phyloP scores from a whole-genome alignment of 495 filamentous ascomycete species.

The Daldinia grandis region DNA sequence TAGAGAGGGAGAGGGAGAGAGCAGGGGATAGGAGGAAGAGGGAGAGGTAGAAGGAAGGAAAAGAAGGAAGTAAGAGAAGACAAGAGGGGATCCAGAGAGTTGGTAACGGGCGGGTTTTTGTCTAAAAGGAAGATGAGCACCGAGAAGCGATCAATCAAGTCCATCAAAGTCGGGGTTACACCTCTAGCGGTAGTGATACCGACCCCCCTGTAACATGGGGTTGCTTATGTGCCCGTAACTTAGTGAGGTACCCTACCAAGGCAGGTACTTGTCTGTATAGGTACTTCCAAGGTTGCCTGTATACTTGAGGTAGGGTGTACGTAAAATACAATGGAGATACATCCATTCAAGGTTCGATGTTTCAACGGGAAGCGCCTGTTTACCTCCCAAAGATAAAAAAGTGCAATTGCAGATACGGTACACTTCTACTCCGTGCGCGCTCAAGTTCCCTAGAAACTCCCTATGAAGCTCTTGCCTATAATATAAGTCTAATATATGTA shows the following conservation, averaged over 20 bases:
- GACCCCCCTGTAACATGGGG: not conserved
- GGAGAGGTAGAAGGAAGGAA: slow-evolving; percentile 13
- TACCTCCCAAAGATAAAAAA: slow-evolving; percentile 13
- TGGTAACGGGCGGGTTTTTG: slow-evolving; percentile 41
- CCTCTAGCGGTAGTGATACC: slow-evolving; percentile 34
- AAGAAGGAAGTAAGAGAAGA: slow-evolving; percentile 27
- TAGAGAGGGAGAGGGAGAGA: not conserved
- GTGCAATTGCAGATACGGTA: too few species aligned
- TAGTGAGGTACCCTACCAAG: not conserved
- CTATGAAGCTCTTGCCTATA: slow-evolving; percentile 20
- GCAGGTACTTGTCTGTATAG: not conserved
- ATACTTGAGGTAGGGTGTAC: too few species aligned
- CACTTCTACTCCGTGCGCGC: slow-evolving; percentile 14
- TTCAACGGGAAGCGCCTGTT: slow-evolving; percentile 33
- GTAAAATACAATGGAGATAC: not conserved
- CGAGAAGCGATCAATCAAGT: slow-evolving; percentile 36
- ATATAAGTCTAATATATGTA: not conserved
- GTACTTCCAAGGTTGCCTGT: not conserved
- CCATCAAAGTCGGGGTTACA: slow-evolving; percentile 37
- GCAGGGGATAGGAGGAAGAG: not conserved
- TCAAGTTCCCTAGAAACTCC: not conserved
- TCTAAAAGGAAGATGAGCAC: slow-evolving; percentile 40
- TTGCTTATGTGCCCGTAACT: slow-evolving; percentile 17
- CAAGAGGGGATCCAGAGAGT: slow-evolving; percentile 47
- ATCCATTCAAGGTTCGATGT: not conserved